Percentiles rank a stretch among this genome's conserved stretches.
These are phyloP conservation scores for Artemisia argyi DNA, from an alignment of 129 eudicot species.

Conservation along the genomic window DNA sequence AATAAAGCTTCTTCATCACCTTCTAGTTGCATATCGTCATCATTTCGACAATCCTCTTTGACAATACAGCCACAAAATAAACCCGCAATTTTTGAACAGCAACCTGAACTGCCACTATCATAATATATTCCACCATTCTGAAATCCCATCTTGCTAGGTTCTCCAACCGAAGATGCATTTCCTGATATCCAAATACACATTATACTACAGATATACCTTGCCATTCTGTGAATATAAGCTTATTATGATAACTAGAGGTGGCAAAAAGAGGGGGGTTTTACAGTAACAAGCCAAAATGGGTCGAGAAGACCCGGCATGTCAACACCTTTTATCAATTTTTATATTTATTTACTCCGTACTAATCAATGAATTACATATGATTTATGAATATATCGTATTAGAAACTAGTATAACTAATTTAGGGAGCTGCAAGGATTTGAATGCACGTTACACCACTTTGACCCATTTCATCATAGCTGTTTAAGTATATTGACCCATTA, in stretches of 20 bases:
- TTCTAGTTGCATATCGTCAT: slow-evolving; percentile 58
- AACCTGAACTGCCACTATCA: slow-evolving; percentile 37
- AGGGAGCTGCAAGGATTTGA: not conserved
- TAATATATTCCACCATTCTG: slow-evolving; percentile 50
- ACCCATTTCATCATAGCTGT: not conserved
- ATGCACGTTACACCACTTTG: not conserved
- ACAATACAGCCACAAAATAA: slow-evolving; percentile 76
- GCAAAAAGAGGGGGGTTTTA: not conserved
- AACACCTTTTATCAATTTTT: not conserved
- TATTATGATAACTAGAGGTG: not conserved
- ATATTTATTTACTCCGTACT: too few relatives aligned
- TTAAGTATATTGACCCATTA: not conserved
- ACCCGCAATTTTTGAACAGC: slow-evolving; percentile 58
- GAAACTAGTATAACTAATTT: not conserved
- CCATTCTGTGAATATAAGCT: too few relatives aligned
- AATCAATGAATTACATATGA: not conserved
- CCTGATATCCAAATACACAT: slow-evolving; percentile 30
- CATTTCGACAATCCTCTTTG: slow-evolving; percentile 79
- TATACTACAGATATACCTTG: not conserved
- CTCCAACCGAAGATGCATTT: slow-evolving; percentile 58
- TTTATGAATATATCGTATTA: not conserved
- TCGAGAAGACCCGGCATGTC: not conserved
- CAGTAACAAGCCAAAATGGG: not conserved
- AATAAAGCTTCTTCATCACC: slow-evolving; percentile 84
- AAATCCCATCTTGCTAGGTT: slow-evolving; percentile 48